Base-by-base conservation (phyloP, 208 protist genomes). In the Crithidia fasciculata region DNA sequence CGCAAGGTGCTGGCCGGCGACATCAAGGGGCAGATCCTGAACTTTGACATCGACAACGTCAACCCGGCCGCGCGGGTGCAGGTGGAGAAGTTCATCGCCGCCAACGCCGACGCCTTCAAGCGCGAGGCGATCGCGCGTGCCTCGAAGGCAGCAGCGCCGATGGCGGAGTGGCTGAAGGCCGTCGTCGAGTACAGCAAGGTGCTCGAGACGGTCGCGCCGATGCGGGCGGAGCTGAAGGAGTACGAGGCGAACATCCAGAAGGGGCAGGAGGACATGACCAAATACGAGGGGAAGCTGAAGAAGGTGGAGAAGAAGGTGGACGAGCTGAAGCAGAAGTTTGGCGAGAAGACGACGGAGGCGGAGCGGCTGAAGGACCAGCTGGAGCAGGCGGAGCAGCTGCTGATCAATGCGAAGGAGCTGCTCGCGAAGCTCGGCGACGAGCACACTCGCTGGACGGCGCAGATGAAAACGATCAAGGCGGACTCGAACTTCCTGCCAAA, bases 101-200 rank as follows among this genome's bases (percentile, higher is more conserved):
- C 72, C 16, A 98, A 98, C 68, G 77, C 58, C 28, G 86, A 94
- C 47, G 98, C 93, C 19, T 99, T 99, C 78, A 97, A 99, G 69
- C 81, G 81, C 36, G 93, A 97, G 16, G 89, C 89, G 7, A 99
- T 99, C 76, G 83, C 84, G 7, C 94, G 96, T 52, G 97, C 95
- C 15, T 98, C 92, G 8, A 90, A 96, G 67, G 98, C 98, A 0
- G 98, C 97, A 5, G 95, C 96, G 13, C 98, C 98, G 49, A 94
- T 99, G 81, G 98, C 98, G 13, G 90, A 95, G 62, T 99, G 98
- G 98, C 94, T 99, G 5, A 93, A 95, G 78, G 98, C 98, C 5
- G 95, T 99, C 12, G 60, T 99, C 7, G 85, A 98, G 74, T 99
- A 99, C 90, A 96, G 96, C 68, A 91, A 90, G 63, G 98, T 99